Evolutionary conservation across 495 filamentous ascomycete species (phyloP), one percentile per base, ranked within the genome.

Genomic region (Aspergillus baeticus): DNA sequence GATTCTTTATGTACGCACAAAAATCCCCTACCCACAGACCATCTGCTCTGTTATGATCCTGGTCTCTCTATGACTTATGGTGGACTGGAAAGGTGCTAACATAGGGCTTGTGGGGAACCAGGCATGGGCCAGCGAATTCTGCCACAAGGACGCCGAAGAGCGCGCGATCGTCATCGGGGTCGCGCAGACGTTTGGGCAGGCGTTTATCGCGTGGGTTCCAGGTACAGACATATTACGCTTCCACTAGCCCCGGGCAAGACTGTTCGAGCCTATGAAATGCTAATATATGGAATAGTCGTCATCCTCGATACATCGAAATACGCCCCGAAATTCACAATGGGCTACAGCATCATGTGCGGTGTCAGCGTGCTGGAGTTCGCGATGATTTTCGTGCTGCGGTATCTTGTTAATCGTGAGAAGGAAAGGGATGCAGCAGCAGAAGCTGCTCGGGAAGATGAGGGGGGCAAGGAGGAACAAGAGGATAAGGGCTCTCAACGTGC

Each of bases 241-340:
- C n/a, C n/a, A n/a, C n/a, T n/a, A n/a, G n/a, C n/a, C n/a, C n/a
- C n/a, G n/a, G n/a, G n/a, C n/a, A n/a, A n/a, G n/a, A n/a, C n/a
- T n/a, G n/a, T n/a, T n/a, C n/a, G n/a, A n/a, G n/a, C n/a, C n/a
- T n/a, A n/a, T n/a, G 0, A 20, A 20, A 14, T 10, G 42, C 26
- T 29, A 29, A 29, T 8, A 29, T 45, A 29, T 29, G 3, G 26
- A 4, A 8, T 29, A 49, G 46, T 51, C 6, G 5, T 51, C 4
- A 51, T 51, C 17, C 35, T 51, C 5, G 48, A 51, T 11, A 51
- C 48, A 7, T n/a, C 34, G 1, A 51, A 51, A 23, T 51, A 51
- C 34, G 48, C 48, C 17, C 48, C 48, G 11, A 51, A 38, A 34
- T 51, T 51, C 33, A 38, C 33, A 5, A 51, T 51, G 33, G 48